Base-by-base conservation (phyloP, 2,329 filamentous ascomycete species). In the Penicillium griseofulvum region DNA sequence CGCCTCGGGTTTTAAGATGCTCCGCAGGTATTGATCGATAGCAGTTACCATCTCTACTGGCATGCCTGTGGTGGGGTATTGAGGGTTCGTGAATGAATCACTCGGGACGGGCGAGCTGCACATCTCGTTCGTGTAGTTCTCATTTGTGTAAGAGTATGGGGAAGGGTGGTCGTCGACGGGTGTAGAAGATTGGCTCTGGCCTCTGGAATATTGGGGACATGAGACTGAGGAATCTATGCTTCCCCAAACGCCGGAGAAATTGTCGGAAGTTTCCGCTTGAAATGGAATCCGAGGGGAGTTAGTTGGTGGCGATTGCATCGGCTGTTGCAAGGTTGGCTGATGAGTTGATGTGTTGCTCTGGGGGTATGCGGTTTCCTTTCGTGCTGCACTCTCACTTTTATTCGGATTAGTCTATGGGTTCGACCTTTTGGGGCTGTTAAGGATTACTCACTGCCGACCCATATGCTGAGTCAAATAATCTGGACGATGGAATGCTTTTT, bases 401-500 rank as follows among this genome's bases (percentile, higher is more conserved):
- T 39, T 5, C 3, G 7, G 12, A n/a, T 55, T 12, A 54, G 46
- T 10, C 5, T 7, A 4, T 9, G 2, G 5, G 3, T 51, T 33
- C 33, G 2, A 17, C 37, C 1, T 5, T 19, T n/a, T 10, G 4
- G 5, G 1, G 17, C 3, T 1, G 14, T 12, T 26, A 2, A 4
- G 11, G 9, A 3, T 3, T 22, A 72, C 76, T 62, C 67, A 80
- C 78, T 80, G 78, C 69, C 76, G 73, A 56, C 77, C 75, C 67
- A 79, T 71, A 61, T 80, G 78, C 28, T 78, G 73, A 11, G 73
- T 64, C n/a, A 80, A 66, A 43, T 80, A 69, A 63, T 80, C 78
- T 17, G 73, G 63, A 24, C 78, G 76, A 52, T 79, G 77, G 55
- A 80, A 80, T 28, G 74, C 71, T 56, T 78, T 79, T 39, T 68